Base-by-base conservation (phyloP, 139 green algal species). In the Limnomonas spitsbergensis region DNA sequence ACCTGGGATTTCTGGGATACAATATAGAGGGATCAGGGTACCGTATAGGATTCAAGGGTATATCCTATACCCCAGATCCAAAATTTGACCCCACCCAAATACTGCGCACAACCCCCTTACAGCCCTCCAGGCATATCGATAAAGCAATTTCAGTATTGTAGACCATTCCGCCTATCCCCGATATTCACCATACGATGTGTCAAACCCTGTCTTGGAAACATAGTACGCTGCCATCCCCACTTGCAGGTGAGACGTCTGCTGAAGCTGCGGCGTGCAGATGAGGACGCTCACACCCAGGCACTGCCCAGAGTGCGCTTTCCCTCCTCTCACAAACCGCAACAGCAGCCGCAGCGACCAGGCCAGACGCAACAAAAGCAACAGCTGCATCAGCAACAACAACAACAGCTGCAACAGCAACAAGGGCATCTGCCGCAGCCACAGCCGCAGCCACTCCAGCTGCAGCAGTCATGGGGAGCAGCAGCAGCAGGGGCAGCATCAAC, bases 311-410 rank as follows among this genome's bases (percentile, higher is more conserved):
- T 70, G 29, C 56, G 56, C 29, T 70, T 70, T 70, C 56, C 56
- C 38, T 56, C 20, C 37, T 1, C 20, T 47, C 74, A 39, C 29
- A n/a, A 53, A 53, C 40, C n/a, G 40, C 74, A 71, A 26, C 74
- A 71, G 31, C 74, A 71, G 53, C 7, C 37, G 74, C 74, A 73
- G 53, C 74, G 71, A 68, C 72, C 67, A 35, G 68, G 61, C 7
- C 61, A 72, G 61, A 72, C 9, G 61, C 27, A 36, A 24, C 61
- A 72, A 74, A 32, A 24, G 40, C 36, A 76, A 37, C 39, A 61
- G 38, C n/a, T 42, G 68, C 68, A 52, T 32, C n/a, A n/a, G n/a
- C n/a, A n/a, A 32, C 70, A 76, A 34, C 39, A 61, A 37, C 70
- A 67, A 37, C 70, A 67, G 38, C 70, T 54, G n/a, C 38, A 4